These are phyloP conservation scores for Neurospora cerealis DNA, from an alignment of 495 filamentous ascomycete genomes.

Conservation along the genomic window DNA sequence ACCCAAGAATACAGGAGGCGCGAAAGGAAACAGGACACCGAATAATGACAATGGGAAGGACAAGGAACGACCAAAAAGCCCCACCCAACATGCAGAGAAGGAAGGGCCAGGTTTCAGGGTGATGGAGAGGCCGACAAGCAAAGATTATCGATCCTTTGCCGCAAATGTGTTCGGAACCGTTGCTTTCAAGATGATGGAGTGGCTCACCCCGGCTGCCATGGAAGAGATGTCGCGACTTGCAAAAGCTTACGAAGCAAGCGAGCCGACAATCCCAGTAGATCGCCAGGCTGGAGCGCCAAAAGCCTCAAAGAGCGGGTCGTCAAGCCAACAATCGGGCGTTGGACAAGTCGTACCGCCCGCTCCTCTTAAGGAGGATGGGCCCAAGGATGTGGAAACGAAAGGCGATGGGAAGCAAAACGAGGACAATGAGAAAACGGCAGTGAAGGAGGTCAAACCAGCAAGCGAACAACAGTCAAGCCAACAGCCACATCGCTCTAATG, in stretches of 20 bases:
- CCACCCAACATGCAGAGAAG: constrained; percentile 3
- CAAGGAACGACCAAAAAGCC: background rate
- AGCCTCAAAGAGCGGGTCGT: background rate
- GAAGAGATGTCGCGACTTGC: constrained; percentile 30
- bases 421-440: background rate
- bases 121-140: constrained; percentile 43
- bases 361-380: background rate
- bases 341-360: background rate
- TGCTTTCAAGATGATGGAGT: constrained; percentile 70
- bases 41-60: background rate
- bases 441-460: background rate
- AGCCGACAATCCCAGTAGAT: background rate
- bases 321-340: background rate
- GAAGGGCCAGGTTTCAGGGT: constrained; percentile 16
- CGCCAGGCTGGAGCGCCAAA: background rate
- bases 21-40: background rate
- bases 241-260: constrained; percentile 3
- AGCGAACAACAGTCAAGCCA: background rate
- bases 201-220: constrained; percentile 50
- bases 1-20: constrained; percentile 1
- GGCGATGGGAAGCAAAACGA: background rate
- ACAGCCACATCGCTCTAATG: constrained; percentile 7
- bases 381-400: background rate
- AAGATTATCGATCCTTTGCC: constrained; percentile 76
- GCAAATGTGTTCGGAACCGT: constrained; percentile 73